Percentiles rank a stretch among this genome's conserved stretches.
Conservation (phyloP, 352 stramenopile genomes). For the Hyaloperonospora arabidopsidis region DNA sequence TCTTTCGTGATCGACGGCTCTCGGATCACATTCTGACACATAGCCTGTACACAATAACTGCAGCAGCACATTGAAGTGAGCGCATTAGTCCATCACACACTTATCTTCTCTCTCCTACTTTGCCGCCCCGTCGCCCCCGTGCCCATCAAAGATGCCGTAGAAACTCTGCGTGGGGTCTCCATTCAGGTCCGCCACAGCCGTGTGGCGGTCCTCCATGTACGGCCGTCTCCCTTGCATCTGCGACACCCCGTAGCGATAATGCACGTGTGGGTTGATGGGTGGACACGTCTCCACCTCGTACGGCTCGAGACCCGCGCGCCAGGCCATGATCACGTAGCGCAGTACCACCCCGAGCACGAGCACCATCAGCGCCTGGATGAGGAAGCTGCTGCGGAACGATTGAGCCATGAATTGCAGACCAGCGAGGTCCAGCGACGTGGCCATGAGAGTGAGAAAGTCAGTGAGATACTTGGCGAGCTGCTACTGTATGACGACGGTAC, state of each 20-base stretch:
- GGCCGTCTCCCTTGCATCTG: constrained; percentile 77
- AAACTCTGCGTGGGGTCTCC: constrained; percentile 79
- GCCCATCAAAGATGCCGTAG: constrained; percentile 91
- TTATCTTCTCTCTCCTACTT: constrained; percentile 41
- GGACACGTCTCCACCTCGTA: constrained; percentile 71
- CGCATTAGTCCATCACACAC: constrained; percentile 7
- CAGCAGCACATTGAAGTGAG: constrained; percentile 5
- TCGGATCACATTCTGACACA: constrained; percentile 78
- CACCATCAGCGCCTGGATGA: constrained; percentile 56
- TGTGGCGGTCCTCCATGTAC: constrained; percentile 90
- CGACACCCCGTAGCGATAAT: constrained; percentile 75
- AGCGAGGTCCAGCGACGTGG: constrained; percentile 48
- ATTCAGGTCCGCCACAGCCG: constrained; percentile 65
- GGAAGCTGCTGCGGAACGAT: constrained; percentile 54
- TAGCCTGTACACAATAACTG: constrained; percentile 75
- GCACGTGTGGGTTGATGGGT: constrained; percentile 62
- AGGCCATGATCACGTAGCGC: constrained; percentile 53
- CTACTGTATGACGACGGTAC: too few relatives aligned
- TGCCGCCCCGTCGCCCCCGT: constrained; percentile 84
- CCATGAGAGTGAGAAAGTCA: constrained; percentile 26
- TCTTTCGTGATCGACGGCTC: constrained; percentile 61
- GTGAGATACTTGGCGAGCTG: too few relatives aligned
- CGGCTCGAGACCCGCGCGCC: constrained; percentile 40
- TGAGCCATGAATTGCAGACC: constrained; percentile 54
- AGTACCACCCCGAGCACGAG: constrained; percentile 47